Base-by-base conservation (phyloP, 768 basidiomycete species). In the Tulasnella sp. region DNA sequence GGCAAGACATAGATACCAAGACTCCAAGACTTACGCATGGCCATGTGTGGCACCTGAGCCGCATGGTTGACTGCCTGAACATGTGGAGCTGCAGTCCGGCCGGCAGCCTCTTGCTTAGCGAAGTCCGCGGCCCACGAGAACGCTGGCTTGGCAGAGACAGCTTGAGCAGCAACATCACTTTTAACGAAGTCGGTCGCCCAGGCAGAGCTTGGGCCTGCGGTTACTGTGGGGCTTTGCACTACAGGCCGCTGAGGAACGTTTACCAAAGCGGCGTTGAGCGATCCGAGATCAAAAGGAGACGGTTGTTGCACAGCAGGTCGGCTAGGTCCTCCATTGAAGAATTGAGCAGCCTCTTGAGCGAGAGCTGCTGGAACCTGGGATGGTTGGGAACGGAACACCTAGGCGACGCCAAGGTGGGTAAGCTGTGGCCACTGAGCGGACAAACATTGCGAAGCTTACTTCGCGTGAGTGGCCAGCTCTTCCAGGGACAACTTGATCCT, bases 401-500 rank as follows among this genome's bases (percentile, higher is more conserved):
- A 77, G 23, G 10, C 7, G 55, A 57, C 26, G 23, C n/a, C 55
- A 57, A n/a, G 23, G 26, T 23, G 7, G 55, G 3, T 57, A 5
- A 57, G 55, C 55, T 23, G n/a, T 3, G 23, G 55, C 20, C 55
- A n/a, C 3, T 57, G 23, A 57, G 20, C 7, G 5, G 20, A 6
- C n/a, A 13, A 29, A 23, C 55, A n/a, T 29, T 57, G 48, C 44
- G n/a, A 46, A 18, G 82, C 87, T 39, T 80, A 91, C 92, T 84
- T 91, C 89, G 83, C 87, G 85, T 35, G 92, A 91, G 32, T 91
- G 85, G 0, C 90, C 90, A 44, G 90, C 88, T 76, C 88, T 87
- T 44, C 87, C 87, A 23, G 88, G 83, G 70, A 89, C 88, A 83
- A 92, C 91, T 79, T 92, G 87, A 82, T 96, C 95, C 92, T 93